Conservation (phyloP, 495 filamentous ascomycete species). For the Annulohypoxylon nitens region DNA sequence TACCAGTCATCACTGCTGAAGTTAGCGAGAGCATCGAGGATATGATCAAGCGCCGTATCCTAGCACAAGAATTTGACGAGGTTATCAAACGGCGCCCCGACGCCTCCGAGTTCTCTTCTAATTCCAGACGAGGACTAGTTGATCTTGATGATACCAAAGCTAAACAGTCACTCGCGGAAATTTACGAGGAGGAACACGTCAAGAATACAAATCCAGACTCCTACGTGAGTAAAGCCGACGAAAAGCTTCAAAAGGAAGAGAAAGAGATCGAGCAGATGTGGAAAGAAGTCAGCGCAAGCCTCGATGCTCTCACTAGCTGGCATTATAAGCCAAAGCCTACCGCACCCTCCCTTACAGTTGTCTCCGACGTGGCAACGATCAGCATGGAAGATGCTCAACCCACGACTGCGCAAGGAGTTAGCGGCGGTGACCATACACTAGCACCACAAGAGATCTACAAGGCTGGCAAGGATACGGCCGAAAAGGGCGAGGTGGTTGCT, state of each 20-base stretch:
- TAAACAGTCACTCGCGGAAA: conserved; percentile 86
- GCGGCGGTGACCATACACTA: conserved; percentile 78
- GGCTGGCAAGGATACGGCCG: conserved; percentile 75
- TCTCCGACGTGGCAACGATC: conserved; percentile 89
- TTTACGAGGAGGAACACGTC: conserved; percentile 94
- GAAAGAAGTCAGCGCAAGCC: conserved; percentile 80
- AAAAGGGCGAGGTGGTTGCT: conserved; percentile 77
- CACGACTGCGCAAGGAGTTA: conserved; percentile 78
- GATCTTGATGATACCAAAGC: conserved; percentile 91
- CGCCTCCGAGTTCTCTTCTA: conserved; percentile 65
- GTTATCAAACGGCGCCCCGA: conserved; percentile 85
- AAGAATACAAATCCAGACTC: conserved; percentile 79
- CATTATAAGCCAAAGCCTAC: conserved; percentile 92
- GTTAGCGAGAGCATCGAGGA: conserved; percentile 92
- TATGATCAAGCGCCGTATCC: conserved; percentile 92
- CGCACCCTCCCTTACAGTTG: conserved; percentile 82
- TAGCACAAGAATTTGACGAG: conserved; percentile 94
- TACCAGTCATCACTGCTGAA: conserved; percentile 94
- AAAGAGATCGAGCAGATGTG: conserved; percentile 87
- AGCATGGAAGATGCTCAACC: conserved; percentile 97
- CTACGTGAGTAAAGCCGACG: conserved; percentile 83
- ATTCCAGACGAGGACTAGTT: conserved; percentile 73
- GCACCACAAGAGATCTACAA: conserved; percentile 96
- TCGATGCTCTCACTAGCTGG: conserved; percentile 93
- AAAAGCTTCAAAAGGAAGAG: conserved; percentile 85